Evolutionary conservation across 306 rosid genomes (phyloP), one percentile per base, ranked within the genome.

Genomic region (Glycyrrhiza uralensis): DNA sequence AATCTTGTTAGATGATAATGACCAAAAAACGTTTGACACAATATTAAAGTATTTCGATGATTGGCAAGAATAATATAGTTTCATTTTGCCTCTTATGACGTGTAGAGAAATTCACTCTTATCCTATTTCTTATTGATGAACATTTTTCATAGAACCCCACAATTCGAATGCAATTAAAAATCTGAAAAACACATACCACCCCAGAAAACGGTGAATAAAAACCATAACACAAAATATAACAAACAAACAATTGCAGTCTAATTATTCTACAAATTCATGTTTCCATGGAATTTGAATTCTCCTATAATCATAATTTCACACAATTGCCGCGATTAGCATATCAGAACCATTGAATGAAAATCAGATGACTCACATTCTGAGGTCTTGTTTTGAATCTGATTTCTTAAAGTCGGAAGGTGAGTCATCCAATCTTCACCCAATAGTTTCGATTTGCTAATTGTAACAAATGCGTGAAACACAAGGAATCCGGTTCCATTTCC

Each of bases 1-100:
- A 32, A 22, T 76, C n/a, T 68, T 33, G 76, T 68, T 68, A 29
- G 14, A 68, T 58, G 70, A 62, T 29, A 18, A 41, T 28, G 58
- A 49, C 41, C 20, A 18, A 44, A 22, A n/a, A n/a, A n/a, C n/a
- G n/a, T n/a, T n/a, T n/a, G n/a, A n/a, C n/a, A n/a, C n/a, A n/a
- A n/a, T n/a, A n/a, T n/a, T n/a, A 5, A 2, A 42, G 32, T 26
- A n/a, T 32, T 26, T 19, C 8, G 41, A 4, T 45, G 0, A 58
- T 47, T 18, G 54, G 6, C 13, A 45, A 11, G 10, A 72, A 12
- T 11, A 26, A 28, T 30, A 17, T 32, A 22, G 24, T 20, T 17
- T 33, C 15, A 20, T 6, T 68, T 46, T 44, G n/a, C 29, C 15
- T 49, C 50, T 28, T 0, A 4, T 23, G 51, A 35, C 49, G 11